Evolutionary conservation across 305 asterid species (phyloP).

Genomic region (Solanum chacoense): DNA sequence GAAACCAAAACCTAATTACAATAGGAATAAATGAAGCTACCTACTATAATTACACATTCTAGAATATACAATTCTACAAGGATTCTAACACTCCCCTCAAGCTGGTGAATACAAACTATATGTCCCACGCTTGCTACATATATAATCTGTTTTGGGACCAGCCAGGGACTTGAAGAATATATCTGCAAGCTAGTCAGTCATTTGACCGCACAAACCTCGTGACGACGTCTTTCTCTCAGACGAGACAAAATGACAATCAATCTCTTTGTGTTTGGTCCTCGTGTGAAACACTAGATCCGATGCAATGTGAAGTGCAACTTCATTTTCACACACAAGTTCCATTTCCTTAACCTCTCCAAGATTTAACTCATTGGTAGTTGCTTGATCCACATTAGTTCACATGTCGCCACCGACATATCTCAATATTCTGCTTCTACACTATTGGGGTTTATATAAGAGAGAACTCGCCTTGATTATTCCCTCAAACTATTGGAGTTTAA

Average conservation of each 20-base stretch:
- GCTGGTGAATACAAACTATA: not conserved
- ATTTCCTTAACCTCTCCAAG: not conserved
- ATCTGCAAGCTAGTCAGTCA: not conserved
- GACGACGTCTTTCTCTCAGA: not conserved
- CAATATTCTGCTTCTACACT: not conserved
- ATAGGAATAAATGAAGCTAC: not conserved
- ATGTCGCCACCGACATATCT: not conserved
- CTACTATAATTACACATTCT: not conserved
- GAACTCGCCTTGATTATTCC: not conserved
- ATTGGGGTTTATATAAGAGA: not conserved
- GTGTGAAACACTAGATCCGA: not conserved
- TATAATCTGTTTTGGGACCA: not conserved
- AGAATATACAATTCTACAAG: not conserved
- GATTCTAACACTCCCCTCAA: not conserved
- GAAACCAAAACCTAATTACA: not conserved
- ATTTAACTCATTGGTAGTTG: not conserved
- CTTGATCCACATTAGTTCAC: not conserved
- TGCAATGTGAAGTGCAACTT: not conserved
- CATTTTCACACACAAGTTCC: not conserved
- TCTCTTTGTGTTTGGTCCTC: not conserved
- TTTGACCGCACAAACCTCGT: not conserved
- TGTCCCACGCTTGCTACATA: not conserved
- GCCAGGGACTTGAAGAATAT: not conserved
- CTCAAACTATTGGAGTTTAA: not conserved
- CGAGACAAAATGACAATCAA: not conserved